phyloP scores from a whole-genome alignment of 495 filamentous ascomycete genomes.

The Penicillium soppii region DNA sequence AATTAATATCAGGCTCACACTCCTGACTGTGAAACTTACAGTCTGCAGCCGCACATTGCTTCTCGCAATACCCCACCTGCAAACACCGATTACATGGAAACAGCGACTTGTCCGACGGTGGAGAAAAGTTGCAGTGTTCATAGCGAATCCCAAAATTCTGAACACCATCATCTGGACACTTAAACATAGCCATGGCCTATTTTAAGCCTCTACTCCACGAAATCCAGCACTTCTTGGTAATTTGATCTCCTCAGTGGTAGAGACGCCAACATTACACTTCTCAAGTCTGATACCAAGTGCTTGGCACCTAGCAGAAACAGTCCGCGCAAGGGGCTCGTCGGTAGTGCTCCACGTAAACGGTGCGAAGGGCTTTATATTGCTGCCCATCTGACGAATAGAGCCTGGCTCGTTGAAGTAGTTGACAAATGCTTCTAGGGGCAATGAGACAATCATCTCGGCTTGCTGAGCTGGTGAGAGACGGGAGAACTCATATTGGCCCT shows the following conservation, averaged over 20 bases:
- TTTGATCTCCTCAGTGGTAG: neutral
- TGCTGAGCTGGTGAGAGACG: neutral
- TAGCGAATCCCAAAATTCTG: conserved; percentile 4
- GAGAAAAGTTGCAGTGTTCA: conserved; percentile 9
- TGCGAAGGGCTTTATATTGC: neutral
- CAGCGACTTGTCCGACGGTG: conserved; percentile 2
- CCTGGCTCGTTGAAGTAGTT: neutral
- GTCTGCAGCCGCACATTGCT: conserved; percentile 6
- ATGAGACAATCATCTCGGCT: conserved; percentile 4
- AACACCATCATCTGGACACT: neutral
- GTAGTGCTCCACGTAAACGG: conserved; percentile 3
- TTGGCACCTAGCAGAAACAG: neutral
- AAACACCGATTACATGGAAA: conserved; percentile 4
- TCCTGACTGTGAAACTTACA: neutral
- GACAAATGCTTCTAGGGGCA: conserved; percentile 9
- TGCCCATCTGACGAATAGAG: neutral
- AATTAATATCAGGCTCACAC: neutral
- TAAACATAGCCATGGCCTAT: neutral
- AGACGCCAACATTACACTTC: neutral
- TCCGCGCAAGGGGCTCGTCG: neutral
- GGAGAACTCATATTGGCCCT: neutral
- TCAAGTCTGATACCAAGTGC: conserved; percentile 1
- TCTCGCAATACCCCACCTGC: conserved; percentile 8
- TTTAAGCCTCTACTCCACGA: neutral
- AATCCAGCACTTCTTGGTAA: neutral